These are phyloP conservation scores for Besnoitia besnoiti DNA, from an alignment of 169 alveolate species.

Conservation along the genomic window DNA sequence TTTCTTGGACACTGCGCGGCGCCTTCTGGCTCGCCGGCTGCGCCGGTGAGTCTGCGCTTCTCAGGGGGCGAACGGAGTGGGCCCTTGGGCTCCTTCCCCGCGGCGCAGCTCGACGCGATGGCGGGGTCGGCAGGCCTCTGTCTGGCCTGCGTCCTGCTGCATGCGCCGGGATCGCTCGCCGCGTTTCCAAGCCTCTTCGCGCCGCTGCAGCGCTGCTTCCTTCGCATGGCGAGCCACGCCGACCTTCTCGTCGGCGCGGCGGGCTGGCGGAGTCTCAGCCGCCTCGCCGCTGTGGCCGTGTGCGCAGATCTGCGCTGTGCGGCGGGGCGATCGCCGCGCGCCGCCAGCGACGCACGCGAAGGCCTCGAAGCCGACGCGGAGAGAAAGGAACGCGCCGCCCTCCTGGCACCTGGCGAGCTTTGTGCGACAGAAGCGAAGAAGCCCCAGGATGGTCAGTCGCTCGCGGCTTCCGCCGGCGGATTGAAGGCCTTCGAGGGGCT, in stretches of 20 bases:
- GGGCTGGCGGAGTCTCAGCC: neutral
- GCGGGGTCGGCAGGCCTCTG: constrained; percentile 5
- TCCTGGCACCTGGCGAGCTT: no score
- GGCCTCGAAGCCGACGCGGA: neutral
- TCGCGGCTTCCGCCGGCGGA: no score
- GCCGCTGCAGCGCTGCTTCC: neutral
- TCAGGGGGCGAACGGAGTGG: neutral
- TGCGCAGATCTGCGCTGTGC: neutral
- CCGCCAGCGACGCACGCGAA: neutral
- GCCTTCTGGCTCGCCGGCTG: neutral
- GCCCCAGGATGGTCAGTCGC: neutral
- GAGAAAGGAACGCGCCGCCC: neutral
- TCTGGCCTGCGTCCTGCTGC: neutral
- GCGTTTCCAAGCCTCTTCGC: neutral
- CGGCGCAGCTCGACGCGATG: neutral
- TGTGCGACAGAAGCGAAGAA: neutral
- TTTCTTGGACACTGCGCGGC: neutral
- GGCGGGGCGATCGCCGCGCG: neutral
- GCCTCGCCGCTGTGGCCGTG: neutral
- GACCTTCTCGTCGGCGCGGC: constrained; percentile 12
- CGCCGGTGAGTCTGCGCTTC: neutral
- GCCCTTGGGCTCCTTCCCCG: neutral
- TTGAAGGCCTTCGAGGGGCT: neutral
- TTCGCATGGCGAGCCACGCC: neutral
- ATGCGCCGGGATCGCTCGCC: neutral